Evolutionary conservation across 2,329 filamentous ascomycete genomes (phyloP).

Genomic region (Aureobasidium sp.): DNA sequence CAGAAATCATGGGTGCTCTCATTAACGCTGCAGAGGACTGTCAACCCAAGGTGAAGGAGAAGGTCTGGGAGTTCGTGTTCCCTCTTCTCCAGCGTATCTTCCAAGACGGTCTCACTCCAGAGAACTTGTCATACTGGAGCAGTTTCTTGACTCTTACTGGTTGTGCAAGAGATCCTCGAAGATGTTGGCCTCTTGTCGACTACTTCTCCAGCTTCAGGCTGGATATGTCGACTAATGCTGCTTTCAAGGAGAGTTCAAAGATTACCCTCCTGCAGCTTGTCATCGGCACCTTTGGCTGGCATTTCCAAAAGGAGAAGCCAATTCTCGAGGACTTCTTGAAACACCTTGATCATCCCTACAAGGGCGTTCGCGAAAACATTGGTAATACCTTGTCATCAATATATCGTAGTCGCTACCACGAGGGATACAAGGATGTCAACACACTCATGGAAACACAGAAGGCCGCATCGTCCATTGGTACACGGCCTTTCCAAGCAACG

Average conservation of each 20-base stretch:
- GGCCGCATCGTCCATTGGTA: constrained; percentile 69
- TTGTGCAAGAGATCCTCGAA: constrained; percentile 80
- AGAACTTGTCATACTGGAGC: constrained; percentile 91
- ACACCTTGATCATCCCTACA: constrained; percentile 96
- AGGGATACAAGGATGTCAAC: constrained; percentile 76
- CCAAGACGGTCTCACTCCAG: constrained; percentile 84
- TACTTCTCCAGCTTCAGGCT: constrained; percentile 76
- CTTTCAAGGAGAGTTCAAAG: constrained; percentile 98
- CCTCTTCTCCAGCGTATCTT: constrained; percentile 81
- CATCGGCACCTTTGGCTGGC: constrained; percentile 85
- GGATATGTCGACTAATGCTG: constrained; percentile 91
- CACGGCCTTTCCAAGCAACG: constrained; percentile 70
- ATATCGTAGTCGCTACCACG: constrained; percentile 85
- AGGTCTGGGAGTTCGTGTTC: constrained; percentile 82
- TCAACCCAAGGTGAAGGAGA: constrained; percentile 60
- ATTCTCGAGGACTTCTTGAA: constrained; percentile 81
- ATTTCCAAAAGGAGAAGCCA: constrained; percentile 83
- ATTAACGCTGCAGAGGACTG: constrained; percentile 74
- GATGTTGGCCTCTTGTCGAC: constrained; percentile 77
- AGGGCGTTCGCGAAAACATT: constrained; percentile 91
- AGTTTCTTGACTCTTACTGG: constrained; percentile 85
- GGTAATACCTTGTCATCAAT: constrained; percentile 81
- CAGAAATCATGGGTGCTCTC: constrained; percentile 84
- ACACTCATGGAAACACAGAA: constrained; percentile 72
- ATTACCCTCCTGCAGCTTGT: constrained; percentile 83